Evolutionary conservation across 225 moss, liverwort and hornwort species (phyloP).

Genomic region (Anthoceros angustus): DNA sequence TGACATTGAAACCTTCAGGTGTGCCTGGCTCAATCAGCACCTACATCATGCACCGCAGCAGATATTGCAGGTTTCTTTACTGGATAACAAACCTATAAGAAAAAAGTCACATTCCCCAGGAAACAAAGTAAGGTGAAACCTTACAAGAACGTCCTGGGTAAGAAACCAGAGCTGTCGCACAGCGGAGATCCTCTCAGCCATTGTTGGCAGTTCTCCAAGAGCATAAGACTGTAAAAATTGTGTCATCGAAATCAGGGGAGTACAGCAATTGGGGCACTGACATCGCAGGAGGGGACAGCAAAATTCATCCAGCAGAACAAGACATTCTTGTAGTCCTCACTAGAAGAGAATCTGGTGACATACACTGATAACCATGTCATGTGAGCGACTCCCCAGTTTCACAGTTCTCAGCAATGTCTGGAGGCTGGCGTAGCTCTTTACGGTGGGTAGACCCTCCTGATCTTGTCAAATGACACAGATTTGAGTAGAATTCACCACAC

Average conservation of each 20-base stretch:
- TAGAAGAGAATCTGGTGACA: not conserved
- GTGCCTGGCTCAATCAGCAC: constrained; percentile 90
- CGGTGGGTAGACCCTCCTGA: not conserved
- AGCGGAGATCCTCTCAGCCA: constrained; percentile 49
- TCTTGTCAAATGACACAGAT: not conserved
- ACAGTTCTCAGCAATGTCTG: not conserved
- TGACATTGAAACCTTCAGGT: constrained; percentile 61
- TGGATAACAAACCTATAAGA: too few species aligned
- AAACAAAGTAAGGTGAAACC: constrained; percentile 3
- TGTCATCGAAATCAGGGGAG: too few species aligned
- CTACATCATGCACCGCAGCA: constrained; percentile 9
- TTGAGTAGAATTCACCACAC: not conserved
- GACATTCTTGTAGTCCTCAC: too few species aligned
- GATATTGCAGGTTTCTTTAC: not conserved
- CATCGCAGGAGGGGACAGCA: too few species aligned
- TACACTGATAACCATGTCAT: not conserved
- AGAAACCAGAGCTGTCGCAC: constrained; percentile 88
- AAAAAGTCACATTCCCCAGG: not conserved
- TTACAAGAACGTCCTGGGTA: constrained; percentile 64
- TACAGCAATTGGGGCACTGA: too few species aligned
- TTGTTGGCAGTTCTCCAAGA: constrained; percentile 44
- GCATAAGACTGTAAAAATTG: constrained; percentile 78
- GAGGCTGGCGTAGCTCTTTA: not conserved
- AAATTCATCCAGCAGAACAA: too few species aligned
- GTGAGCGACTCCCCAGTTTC: not conserved